phyloP scores from a whole-genome alignment of 331 rosid genomes.

The Malus hybrid region DNA sequence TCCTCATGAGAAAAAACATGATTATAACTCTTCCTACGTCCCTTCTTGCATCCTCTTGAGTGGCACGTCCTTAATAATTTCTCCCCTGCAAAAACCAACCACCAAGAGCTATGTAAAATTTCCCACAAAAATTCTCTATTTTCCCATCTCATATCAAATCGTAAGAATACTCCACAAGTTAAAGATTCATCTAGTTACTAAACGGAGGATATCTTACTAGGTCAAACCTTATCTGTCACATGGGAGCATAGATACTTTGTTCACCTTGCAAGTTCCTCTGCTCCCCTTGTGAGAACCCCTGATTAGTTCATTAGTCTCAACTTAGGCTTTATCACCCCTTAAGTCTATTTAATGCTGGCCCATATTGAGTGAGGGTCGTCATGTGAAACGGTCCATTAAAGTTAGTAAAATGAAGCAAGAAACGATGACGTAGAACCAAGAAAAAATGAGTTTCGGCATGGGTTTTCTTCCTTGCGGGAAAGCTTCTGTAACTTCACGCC shows the following conservation, averaged over 20 bases:
- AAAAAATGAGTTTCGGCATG: no score
- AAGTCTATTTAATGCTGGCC: no score
- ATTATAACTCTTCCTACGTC: background rate
- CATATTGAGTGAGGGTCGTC: no score
- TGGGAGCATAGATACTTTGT: constrained; percentile 9
- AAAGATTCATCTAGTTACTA: background rate
- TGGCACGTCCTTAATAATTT: constrained; percentile 13
- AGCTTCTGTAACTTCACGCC: no score
- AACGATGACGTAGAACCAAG: no score
- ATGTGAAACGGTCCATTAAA: no score
- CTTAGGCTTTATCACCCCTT: no score
- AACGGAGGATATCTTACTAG: constrained; percentile 22
- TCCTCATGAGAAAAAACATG: background rate
- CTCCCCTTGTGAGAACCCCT: constrained; percentile 1
- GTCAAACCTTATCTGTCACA: constrained; percentile 23
- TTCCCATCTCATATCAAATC: background rate
- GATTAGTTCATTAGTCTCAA: background rate
- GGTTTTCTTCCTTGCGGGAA: no score
- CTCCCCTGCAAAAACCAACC: constrained; percentile 46
- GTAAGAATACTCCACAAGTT: background rate
- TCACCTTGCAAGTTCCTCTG: background rate
- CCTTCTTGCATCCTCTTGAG: background rate
- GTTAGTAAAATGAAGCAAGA: no score
- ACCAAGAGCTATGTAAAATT: background rate
- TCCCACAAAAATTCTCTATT: background rate